phyloP scores from a whole-genome alignment of 1,139 yeast species.

The Pichia sp. region DNA sequence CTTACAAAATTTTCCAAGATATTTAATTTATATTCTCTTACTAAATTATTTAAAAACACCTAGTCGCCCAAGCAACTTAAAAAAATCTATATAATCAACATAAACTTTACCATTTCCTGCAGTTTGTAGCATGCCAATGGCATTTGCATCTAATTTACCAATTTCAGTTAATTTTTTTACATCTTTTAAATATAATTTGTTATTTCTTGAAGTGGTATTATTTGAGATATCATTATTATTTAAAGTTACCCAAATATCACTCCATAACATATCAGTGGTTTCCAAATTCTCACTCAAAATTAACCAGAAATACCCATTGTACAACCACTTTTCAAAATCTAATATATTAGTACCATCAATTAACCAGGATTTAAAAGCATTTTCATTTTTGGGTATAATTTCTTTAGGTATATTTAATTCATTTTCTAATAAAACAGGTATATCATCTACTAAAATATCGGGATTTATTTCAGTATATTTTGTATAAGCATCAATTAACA shows the following conservation, averaged over 20 bases:
- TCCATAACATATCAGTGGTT: conserved; percentile 37
- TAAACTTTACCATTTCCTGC: conserved; percentile 31
- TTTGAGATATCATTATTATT: background rate
- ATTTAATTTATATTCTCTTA: background rate
- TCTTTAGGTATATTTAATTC: conserved; percentile 20
- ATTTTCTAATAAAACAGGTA: conserved; percentile 1
- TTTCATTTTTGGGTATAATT: conserved; percentile 15
- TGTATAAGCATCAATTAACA: conserved; percentile 13
- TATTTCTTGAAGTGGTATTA: conserved; percentile 1
- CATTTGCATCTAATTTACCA: conserved; percentile 29
- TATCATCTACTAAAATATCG: conserved; percentile 4
- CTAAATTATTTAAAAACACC: conserved; percentile 29
- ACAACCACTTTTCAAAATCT: conserved; percentile 40
- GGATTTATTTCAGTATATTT: conserved; percentile 5
- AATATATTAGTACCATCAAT: conserved; percentile 26
- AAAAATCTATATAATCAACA: conserved; percentile 37
- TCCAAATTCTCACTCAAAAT: conserved; percentile 32
- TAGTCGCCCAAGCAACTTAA: conserved; percentile 38
- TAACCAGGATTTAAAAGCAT: conserved; percentile 28
- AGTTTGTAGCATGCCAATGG: conserved; percentile 39
- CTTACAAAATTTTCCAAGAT: background rate
- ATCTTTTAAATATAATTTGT: conserved; percentile 31
- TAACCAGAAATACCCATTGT: conserved; percentile 34
- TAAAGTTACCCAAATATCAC: conserved; percentile 26
- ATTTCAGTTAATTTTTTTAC: conserved; percentile 30